Evolutionary conservation across 495 filamentous ascomycete genomes (phyloP).

Genomic region (Alectoria sarmentosa): DNA sequence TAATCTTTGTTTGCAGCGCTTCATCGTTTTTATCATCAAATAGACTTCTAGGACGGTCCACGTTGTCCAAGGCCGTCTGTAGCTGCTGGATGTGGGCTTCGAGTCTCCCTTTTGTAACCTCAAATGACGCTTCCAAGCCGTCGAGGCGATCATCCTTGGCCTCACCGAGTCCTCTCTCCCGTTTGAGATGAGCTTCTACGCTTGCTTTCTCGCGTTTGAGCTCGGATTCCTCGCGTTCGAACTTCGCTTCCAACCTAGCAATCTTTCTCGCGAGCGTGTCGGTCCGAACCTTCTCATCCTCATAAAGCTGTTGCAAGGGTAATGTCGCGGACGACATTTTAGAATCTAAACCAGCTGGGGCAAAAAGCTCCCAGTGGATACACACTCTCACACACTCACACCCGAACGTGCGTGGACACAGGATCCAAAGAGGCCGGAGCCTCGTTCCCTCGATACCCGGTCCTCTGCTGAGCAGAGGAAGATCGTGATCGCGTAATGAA

Average conservation of each 20-base stretch:
- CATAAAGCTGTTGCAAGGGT: no score
- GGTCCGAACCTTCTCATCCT: no score
- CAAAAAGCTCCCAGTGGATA: background rate
- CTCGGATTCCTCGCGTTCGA: no score
- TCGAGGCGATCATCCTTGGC: no score
- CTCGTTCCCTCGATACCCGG: background rate
- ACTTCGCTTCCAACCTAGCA: no score
- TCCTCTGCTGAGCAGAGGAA: background rate
- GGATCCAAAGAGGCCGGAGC: background rate
- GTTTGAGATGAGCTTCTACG: no score
- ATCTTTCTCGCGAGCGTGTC: no score
- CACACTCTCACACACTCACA: background rate
- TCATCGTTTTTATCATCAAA: background rate
- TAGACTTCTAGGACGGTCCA: background rate
- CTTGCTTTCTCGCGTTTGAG: no score
- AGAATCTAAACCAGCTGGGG: background rate
- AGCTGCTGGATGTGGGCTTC: background rate
- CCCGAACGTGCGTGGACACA: no score
- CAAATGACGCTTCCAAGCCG: background rate
- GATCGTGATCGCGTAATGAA: background rate
- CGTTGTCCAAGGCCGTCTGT: background rate
- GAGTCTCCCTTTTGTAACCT: background rate
- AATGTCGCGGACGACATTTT: background rate
- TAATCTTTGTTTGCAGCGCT: background rate
- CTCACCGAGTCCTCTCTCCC: no score